Conservation (phyloP, 345 rosid species). For the Arabis alpina region DNA sequence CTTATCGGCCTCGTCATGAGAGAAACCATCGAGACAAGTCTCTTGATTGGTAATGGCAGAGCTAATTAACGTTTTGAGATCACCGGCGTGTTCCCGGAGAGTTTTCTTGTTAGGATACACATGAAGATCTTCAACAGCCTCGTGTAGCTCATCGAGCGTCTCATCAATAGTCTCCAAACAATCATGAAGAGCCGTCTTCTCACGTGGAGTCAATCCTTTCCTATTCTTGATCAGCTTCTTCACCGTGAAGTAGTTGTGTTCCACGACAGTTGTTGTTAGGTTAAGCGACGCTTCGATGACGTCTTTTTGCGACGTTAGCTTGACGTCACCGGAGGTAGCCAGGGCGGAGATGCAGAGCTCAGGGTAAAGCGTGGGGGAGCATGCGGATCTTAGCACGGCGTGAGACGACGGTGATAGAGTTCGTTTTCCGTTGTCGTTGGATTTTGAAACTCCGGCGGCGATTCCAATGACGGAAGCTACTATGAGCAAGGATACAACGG, state of each 20-base stretch:
- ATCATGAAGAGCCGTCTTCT: slow-evolving; percentile 81
- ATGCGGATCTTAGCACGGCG: slow-evolving; percentile 62
- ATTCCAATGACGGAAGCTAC: slow-evolving; percentile 38
- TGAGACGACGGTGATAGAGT: slow-evolving; percentile 52
- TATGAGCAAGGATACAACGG: slow-evolving; percentile 29
- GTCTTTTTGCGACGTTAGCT: slow-evolving; percentile 54
- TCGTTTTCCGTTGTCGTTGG: slow-evolving; percentile 16
- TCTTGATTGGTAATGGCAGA: slow-evolving; percentile 92
- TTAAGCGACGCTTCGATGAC: slow-evolving; percentile 61
- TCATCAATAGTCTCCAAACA: slow-evolving; percentile 85
- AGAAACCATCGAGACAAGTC: slow-evolving; percentile 91
- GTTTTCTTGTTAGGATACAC: slow-evolving; percentile 69
- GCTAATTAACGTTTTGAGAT: slow-evolving; percentile 79
- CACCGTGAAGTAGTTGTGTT: slow-evolving; percentile 55
- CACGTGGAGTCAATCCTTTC: slow-evolving; percentile 54
- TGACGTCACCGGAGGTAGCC: slow-evolving; percentile 39
- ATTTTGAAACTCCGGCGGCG: slow-evolving; percentile 38
- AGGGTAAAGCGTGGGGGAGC: slow-evolving; percentile 65
- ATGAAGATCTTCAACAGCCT: slow-evolving; percentile 59
- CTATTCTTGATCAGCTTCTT: slow-evolving; percentile 40
- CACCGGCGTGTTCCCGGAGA: slow-evolving; percentile 68
- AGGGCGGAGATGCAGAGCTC: slow-evolving; percentile 77
- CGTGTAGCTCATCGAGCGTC: slow-evolving; percentile 75
- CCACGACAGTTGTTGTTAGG: slow-evolving; percentile 52
- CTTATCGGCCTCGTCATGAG: slow-evolving; percentile 67